Evolutionary conservation across 768 basidiomycete species (phyloP).

Genomic region (Rhizopogon salebrosus): DNA sequence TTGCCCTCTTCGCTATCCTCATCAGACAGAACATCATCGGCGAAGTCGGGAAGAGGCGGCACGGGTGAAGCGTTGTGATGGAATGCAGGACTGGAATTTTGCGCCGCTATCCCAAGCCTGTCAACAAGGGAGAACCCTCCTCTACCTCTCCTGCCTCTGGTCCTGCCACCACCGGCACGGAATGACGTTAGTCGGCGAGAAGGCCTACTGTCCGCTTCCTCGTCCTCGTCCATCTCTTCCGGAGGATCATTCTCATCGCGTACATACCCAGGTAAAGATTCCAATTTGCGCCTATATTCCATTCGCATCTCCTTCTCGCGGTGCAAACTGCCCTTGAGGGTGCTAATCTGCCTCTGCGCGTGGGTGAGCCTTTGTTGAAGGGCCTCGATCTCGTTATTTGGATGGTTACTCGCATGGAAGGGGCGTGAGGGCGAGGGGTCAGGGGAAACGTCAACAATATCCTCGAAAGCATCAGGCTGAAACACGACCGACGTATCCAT

Average conservation of each 20-base stretch:
- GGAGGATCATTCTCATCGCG: slow-evolving; percentile 33
- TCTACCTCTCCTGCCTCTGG: slow-evolving; percentile 48
- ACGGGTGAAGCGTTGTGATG: slow-evolving; percentile 31
- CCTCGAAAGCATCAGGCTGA: slow-evolving; percentile 42
- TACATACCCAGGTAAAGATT: slow-evolving; percentile 32
- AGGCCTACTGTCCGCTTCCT: slow-evolving; percentile 32
- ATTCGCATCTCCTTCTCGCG: slow-evolving; percentile 82
- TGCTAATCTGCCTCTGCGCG: slow-evolving; percentile 80
- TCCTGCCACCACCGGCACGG: slow-evolving; percentile 39
- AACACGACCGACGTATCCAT: slow-evolving; percentile 46
- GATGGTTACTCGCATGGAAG: slow-evolving; percentile 70
- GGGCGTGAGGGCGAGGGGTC: slow-evolving; percentile 57
- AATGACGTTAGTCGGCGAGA: slow-evolving; percentile 49
- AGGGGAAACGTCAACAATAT: slow-evolving; percentile 48
- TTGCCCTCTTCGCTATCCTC: slow-evolving; percentile 14
- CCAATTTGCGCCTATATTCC: slow-evolving; percentile 54
- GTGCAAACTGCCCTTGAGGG: slow-evolving; percentile 72
- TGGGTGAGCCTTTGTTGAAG: slow-evolving; percentile 79
- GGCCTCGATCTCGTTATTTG: slow-evolving; percentile 75
- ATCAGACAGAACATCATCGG: slow-evolving; percentile 19
- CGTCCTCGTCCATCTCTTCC: slow-evolving; percentile 43
- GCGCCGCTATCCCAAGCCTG: slow-evolving; percentile 54
- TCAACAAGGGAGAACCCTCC: slow-evolving; percentile 54
- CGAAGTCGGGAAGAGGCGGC: slow-evolving; percentile 27
- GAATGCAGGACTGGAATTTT: slow-evolving; percentile 43